Evolutionary conservation across 148 eudicot species (phyloP).

Genomic region (Fagopyrum esculentum): DNA sequence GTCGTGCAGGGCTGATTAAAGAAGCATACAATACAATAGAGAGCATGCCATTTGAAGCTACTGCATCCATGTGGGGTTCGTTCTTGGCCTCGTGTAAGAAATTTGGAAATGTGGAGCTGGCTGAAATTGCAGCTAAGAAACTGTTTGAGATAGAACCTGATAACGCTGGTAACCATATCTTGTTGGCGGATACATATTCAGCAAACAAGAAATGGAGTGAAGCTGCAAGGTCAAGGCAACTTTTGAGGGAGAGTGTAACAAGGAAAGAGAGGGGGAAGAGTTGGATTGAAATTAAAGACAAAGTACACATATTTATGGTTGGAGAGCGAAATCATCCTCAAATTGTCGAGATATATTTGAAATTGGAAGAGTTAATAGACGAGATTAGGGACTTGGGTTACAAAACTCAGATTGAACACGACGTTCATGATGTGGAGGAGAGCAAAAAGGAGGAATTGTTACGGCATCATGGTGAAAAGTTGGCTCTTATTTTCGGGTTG

Average conservation of each 20-base stretch:
- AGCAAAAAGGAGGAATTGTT: conserved; percentile 35
- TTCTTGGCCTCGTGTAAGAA: conserved; percentile 61
- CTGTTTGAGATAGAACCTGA: conserved; percentile 66
- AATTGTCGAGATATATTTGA: conserved; percentile 37
- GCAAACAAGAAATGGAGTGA: conserved; percentile 57
- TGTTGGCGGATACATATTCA: conserved; percentile 70
- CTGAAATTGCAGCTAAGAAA: conserved; percentile 63
- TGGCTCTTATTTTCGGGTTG: conserved; percentile 54
- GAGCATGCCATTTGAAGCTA: conserved; percentile 67
- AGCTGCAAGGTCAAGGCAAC: conserved; percentile 45
- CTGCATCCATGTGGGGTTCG: conserved; percentile 81
- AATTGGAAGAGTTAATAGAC: conserved; percentile 44
- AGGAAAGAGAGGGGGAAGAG: conserved; percentile 61
- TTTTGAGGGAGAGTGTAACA: conserved; percentile 49
- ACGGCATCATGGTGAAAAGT: conserved; percentile 77
- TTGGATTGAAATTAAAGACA: conserved; percentile 60
- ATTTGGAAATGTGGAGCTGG: conserved; percentile 44
- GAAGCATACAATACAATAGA: conserved; percentile 54
- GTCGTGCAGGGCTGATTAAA: conserved; percentile 53
- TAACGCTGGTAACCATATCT: conserved; percentile 67
- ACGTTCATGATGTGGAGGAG: conserved; percentile 68
- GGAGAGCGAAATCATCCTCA: conserved; percentile 58
- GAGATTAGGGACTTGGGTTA: conserved; percentile 51
- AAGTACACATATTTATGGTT: conserved; percentile 62
- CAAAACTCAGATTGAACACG: conserved; percentile 38